Conservation (phyloP, 208 protist genomes). For the Trypanosoma scelopori region DNA sequence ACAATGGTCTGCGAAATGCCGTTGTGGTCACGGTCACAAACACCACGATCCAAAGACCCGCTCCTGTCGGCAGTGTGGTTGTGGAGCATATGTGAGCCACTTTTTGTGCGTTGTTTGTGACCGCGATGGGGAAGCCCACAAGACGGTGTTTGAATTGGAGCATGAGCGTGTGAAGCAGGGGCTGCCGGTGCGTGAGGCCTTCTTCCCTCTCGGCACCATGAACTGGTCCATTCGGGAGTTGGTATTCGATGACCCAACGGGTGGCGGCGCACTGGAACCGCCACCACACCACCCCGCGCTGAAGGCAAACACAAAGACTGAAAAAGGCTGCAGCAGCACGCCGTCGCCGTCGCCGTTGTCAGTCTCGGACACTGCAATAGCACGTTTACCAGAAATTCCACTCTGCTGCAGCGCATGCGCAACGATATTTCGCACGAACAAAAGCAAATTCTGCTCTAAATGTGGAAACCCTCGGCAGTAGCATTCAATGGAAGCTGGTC, state of each 20-base stretch:
- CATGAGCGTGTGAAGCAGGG: conserved; percentile 38
- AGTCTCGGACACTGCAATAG: conserved; percentile 12
- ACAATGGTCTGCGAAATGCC: conserved; percentile 78
- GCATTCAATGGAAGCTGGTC: background rate
- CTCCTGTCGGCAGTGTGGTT: conserved; percentile 50
- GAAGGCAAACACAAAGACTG: background rate
- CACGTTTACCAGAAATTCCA: background rate
- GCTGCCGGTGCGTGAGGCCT: conserved; percentile 60
- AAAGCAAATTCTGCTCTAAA: conserved; percentile 58
- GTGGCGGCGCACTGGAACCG: conserved; percentile 44
- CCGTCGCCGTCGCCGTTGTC: background rate
- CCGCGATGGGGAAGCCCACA: conserved; percentile 76
- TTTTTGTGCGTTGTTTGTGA: conserved; percentile 88
- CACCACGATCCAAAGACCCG: conserved; percentile 45
- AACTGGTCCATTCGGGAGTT: conserved; percentile 66
- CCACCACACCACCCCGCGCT: conserved; percentile 9
- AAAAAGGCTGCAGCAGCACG: background rate
- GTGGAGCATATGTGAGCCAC: conserved; percentile 45
- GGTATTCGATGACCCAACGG: conserved; percentile 59
- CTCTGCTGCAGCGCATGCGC: conserved; percentile 54
- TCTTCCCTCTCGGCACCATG: conserved; percentile 61
- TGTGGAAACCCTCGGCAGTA: conserved; percentile 44
- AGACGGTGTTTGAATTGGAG: conserved; percentile 79
- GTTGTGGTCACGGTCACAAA: conserved; percentile 67
- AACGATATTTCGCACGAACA: conserved; percentile 40